Conservation (phyloP, 345 rosid genomes). For the Melastoma malabathricum region DNA sequence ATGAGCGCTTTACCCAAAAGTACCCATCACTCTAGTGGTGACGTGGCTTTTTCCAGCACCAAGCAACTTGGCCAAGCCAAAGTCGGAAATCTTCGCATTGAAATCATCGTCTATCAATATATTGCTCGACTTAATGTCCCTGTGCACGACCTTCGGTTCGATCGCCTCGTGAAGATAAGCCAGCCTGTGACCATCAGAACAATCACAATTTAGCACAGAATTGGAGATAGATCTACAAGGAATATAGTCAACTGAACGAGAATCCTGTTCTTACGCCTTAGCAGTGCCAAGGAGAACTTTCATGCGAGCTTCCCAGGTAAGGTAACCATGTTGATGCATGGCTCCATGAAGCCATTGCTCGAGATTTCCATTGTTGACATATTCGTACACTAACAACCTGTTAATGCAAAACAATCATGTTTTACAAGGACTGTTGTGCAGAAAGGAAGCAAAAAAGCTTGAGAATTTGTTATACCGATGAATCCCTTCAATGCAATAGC, state of each 20-base stretch:
- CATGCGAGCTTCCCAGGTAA: constrained; percentile 41
- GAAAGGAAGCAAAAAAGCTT: too few relatives aligned
- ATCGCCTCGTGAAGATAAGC: constrained; percentile 42
- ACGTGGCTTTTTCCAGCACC: constrained; percentile 39
- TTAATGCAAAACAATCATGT: background rate
- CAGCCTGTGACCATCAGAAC: constrained; percentile 19
- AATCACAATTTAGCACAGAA: background rate
- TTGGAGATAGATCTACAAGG: too few relatives aligned
- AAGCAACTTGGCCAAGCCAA: constrained; percentile 38
- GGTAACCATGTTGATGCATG: constrained; percentile 35
- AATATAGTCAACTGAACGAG: too few relatives aligned
- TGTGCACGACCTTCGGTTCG: constrained; percentile 40
- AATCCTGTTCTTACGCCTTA: constrained; percentile 25
- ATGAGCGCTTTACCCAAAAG: constrained; percentile 22
- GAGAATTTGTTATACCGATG: constrained; percentile 5
- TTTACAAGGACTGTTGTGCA: too few relatives aligned
- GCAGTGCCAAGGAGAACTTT: constrained; percentile 40
- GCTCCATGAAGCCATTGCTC: constrained; percentile 52
- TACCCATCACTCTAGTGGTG: constrained; percentile 42
- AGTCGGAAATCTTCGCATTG: constrained; percentile 38
- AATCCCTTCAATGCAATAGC: constrained; percentile 14
- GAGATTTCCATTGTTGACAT: constrained; percentile 33
- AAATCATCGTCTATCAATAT: constrained; percentile 38
- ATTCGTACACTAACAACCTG: constrained; percentile 34
- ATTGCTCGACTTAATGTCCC: constrained; percentile 39